Evolutionary conservation across 345 rosid species (phyloP).

Genomic region (Sisymbrium irio): DNA sequence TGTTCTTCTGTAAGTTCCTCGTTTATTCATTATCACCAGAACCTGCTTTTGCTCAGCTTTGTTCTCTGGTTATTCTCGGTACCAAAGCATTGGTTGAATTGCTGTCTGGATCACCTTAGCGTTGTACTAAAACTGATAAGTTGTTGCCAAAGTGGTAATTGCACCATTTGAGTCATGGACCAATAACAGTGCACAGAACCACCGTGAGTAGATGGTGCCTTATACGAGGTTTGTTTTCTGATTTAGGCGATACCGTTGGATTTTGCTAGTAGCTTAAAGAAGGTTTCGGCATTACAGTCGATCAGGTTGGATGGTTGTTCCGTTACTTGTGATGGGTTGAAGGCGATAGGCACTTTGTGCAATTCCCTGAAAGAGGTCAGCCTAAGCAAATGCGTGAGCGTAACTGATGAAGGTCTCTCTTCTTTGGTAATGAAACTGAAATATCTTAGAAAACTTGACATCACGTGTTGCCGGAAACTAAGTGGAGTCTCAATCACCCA

Average conservation of each 20-base stretch:
- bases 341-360: constrained; percentile 38
- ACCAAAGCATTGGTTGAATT: not conserved
- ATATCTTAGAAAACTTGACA: constrained; percentile 42
- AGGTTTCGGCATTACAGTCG: constrained; percentile 38
- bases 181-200: not conserved
- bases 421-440: constrained; percentile 37
- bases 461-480: constrained; percentile 51
- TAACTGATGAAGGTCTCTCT: constrained; percentile 45
- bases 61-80: not conserved
- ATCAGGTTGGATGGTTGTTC: constrained; percentile 43
- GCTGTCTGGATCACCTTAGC: not conserved
- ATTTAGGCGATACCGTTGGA: constrained; percentile 34
- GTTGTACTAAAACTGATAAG: not conserved
- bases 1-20: constrained; percentile 39
- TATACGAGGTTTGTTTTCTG: constrained; percentile 22
- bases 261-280: constrained; percentile 35
- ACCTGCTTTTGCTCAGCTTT: not conserved
- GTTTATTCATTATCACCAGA: constrained; percentile 5
- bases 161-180: not conserved
- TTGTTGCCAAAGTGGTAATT: not conserved
- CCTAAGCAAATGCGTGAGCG: constrained; percentile 43
- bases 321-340: constrained; percentile 40
- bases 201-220: not conserved
- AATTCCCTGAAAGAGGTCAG: constrained; percentile 39
- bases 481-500: constrained; percentile 38